Conservation (phyloP, 2,329 filamentous ascomycete species). For the Mycosphaerella sp. region DNA sequence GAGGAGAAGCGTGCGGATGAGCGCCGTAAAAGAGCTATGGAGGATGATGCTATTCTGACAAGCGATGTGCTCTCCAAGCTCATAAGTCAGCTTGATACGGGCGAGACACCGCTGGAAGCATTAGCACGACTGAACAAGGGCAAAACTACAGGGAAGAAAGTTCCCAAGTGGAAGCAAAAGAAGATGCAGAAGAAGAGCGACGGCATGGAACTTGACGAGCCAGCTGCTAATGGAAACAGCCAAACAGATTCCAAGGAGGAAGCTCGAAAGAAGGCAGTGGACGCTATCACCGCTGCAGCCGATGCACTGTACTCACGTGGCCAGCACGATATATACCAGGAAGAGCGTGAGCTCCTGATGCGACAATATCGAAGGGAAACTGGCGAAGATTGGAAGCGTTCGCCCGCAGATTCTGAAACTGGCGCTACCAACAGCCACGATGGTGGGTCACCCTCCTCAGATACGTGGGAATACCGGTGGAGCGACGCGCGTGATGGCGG, state of each 20-base stretch:
- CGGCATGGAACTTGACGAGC: slow-evolving; percentile 63
- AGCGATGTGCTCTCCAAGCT: slow-evolving; percentile 67
- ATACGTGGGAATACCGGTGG: slow-evolving; percentile 84
- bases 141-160: slow-evolving; percentile 51
- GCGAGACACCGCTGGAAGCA: slow-evolving; percentile 84
- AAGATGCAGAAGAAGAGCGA: slow-evolving; percentile 45
- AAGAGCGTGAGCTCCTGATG: slow-evolving; percentile 74
- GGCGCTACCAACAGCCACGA: neutral
- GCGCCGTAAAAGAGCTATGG: slow-evolving; percentile 60
- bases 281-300: slow-evolving; percentile 80
- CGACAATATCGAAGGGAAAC: slow-evolving; percentile 79
- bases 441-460: neutral
- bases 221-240: slow-evolving; percentile 25
- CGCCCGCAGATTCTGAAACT: slow-evolving; percentile 19
- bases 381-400: slow-evolving; percentile 70
- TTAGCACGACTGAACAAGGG: slow-evolving; percentile 60
- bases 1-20: slow-evolving; percentile 80
- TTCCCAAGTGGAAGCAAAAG: slow-evolving; percentile 57
- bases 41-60: slow-evolving; percentile 67
- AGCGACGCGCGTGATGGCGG: slow-evolving; percentile 76
- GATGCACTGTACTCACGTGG: slow-evolving; percentile 79
- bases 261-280: slow-evolving; percentile 65
- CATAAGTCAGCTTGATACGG: slow-evolving; percentile 65
- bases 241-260: slow-evolving; percentile 60
- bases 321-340: slow-evolving; percentile 84